These are phyloP conservation scores for Backusella liffmaniae DNA, from an alignment of 192 early-diverging fungal genomes.

Conservation along the genomic window DNA sequence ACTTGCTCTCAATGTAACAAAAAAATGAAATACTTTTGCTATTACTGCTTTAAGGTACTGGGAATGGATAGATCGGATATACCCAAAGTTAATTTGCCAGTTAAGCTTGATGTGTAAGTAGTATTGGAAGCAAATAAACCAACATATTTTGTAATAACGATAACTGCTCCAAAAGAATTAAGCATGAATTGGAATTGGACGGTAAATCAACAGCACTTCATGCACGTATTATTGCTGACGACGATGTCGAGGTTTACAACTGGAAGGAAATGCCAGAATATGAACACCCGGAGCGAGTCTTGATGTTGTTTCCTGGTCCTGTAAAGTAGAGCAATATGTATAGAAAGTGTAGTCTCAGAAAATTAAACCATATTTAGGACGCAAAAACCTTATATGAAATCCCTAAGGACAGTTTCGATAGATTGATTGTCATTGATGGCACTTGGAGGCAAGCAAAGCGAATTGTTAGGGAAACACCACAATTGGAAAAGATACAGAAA, in stretches of 20 bases:
- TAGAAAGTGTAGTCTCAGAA: neutral
- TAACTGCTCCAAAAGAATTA: conserved; percentile 47
- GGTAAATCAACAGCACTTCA: conserved; percentile 91
- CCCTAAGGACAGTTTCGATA: conserved; percentile 64
- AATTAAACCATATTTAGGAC: conserved; percentile 39
- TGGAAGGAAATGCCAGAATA: conserved; percentile 53
- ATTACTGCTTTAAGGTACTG: conserved; percentile 62
- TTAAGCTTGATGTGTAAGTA: conserved; percentile 70
- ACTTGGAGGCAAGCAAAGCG: conserved; percentile 87
- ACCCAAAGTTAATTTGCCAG: conserved; percentile 67
- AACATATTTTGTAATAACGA: neutral
- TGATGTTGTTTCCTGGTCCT: conserved; percentile 86
- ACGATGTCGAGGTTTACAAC: conserved; percentile 63
- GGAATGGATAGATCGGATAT: conserved; percentile 44
- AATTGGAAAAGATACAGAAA: conserved; percentile 47
- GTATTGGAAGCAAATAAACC: neutral
- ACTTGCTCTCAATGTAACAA: conserved; percentile 63
- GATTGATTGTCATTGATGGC: conserved; percentile 89
- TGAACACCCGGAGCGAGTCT: conserved; percentile 61
- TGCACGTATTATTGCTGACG: conserved; percentile 72
- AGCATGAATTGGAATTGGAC: conserved; percentile 76
- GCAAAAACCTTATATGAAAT: conserved; percentile 70
- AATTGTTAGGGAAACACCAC: conserved; percentile 50
- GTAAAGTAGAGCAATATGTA: conserved; percentile 38
- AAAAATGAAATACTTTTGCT: conserved; percentile 71